Percentiles rank a stretch among this genome's conserved stretches.
Conservation (phyloP, 345 rosid genomes). For the Anacardium occidentale region DNA sequence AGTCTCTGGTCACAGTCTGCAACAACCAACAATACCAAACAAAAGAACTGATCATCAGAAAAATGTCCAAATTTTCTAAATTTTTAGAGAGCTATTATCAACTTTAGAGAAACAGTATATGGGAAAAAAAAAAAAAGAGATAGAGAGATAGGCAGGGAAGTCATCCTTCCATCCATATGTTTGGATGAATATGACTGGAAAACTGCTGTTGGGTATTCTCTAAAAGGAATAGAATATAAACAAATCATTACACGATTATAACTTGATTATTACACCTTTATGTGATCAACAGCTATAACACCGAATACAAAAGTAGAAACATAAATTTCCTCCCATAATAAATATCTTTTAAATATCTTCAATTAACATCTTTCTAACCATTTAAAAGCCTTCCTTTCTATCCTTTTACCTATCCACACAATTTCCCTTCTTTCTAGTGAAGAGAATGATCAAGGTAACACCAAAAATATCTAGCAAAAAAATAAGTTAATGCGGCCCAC, state of each 20-base stretch:
- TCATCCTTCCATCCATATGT: neutral
- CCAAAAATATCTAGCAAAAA: neutral
- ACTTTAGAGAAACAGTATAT: neutral
- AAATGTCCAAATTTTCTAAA: neutral
- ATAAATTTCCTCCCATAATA: neutral
- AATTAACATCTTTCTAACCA: neutral
- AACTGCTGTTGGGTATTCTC: neutral
- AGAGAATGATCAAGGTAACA: neutral
- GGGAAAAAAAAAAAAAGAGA: neutral
- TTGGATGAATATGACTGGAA: neutral
- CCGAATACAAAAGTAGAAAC: neutral
- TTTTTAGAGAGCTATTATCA: neutral
- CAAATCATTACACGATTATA: no score
- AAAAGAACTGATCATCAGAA: neutral
- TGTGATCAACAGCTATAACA: neutral
- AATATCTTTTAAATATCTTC: neutral
- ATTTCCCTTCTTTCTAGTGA: neutral
- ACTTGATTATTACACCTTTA: neutral
- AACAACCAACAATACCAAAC: neutral
- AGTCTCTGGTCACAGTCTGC: no score
- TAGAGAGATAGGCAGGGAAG: neutral
- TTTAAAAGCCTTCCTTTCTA: neutral
- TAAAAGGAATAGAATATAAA: neutral
- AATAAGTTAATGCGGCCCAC: neutral
- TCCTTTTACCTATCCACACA: neutral